Evolutionary conservation across 106 monocot species (phyloP).

Genomic region (Dioscorea dumetorum): DNA sequence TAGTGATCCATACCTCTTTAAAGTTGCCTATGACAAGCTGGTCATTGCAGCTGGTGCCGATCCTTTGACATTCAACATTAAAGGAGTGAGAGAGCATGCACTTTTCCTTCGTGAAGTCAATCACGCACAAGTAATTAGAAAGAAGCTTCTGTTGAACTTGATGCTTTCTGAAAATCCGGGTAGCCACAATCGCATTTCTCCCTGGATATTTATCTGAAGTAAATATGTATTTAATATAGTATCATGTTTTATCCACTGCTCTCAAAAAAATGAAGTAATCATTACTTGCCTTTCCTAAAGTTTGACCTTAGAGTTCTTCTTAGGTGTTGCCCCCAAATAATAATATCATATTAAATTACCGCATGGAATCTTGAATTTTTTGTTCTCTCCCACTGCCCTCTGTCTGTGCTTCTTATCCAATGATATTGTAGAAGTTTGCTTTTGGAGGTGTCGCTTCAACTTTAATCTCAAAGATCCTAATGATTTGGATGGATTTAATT

Average conservation of each 20-base stretch:
- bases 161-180: conserved; percentile 71
- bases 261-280: not conserved
- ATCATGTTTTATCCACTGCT: not conserved
- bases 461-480: no score
- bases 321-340: no score
- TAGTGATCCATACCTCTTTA: conserved; percentile 33
- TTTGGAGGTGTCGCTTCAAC: no score
- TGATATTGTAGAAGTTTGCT: no score
- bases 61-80: conserved; percentile 58
- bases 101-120: conserved; percentile 60
- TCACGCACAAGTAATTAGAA: conserved; percentile 60
- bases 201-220: not conserved
- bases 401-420: no score
- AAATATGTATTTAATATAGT: not conserved
- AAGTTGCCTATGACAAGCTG: conserved; percentile 65
- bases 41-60: conserved; percentile 63
- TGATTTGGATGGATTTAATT: no score
- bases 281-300: no score
- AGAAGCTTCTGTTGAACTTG: conserved; percentile 53
- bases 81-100: conserved; percentile 47
- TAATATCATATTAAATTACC: no score
- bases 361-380: no score
- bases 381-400: no score
- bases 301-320: no score
- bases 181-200: conserved; percentile 2